Percentiles rank a stretch among this genome's conserved stretches.
These are phyloP conservation scores for Canavalia gladiata DNA, from an alignment of 306 rosid species.

Conservation along the genomic window DNA sequence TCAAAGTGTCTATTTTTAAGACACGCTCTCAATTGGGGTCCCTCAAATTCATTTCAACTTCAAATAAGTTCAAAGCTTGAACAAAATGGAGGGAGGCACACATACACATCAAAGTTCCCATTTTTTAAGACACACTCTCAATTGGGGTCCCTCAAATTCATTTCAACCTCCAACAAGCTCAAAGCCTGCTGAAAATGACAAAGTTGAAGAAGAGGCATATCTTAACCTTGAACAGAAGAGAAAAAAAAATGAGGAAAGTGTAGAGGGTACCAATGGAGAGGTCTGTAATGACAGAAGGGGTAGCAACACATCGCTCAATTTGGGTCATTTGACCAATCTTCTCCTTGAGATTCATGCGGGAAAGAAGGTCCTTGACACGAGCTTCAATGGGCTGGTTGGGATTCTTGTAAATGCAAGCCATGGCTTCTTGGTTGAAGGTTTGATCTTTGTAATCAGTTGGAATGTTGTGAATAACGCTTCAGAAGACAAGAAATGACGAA, in stretches of 20 bases:
- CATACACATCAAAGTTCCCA: not conserved
- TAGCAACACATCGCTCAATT: constrained; percentile 74
- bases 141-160: constrained; percentile 28
- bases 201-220: not conserved
- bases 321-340: constrained; percentile 89
- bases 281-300: constrained; percentile 59
- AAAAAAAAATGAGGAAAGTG: not conserved
- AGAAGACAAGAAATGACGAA: not conserved
- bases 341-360: constrained; percentile 80
- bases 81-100: constrained; percentile 8
- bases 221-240: not conserved
- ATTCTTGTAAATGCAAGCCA: constrained; percentile 60
- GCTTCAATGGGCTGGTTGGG: constrained; percentile 72
- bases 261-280: constrained; percentile 61
- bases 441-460: not conserved
- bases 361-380: constrained; percentile 80
- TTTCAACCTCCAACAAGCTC: not conserved
- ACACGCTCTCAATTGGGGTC: constrained; percentile 1
- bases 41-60: constrained; percentile 23
- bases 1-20: constrained; percentile 19
- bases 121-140: not conserved
- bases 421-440: constrained; percentile 27
- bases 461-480: not conserved
- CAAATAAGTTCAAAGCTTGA: constrained; percentile 29
- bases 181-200: not conserved